Conservation (phyloP, 805 yeast species). For the Kluyveromyces siamensis region DNA sequence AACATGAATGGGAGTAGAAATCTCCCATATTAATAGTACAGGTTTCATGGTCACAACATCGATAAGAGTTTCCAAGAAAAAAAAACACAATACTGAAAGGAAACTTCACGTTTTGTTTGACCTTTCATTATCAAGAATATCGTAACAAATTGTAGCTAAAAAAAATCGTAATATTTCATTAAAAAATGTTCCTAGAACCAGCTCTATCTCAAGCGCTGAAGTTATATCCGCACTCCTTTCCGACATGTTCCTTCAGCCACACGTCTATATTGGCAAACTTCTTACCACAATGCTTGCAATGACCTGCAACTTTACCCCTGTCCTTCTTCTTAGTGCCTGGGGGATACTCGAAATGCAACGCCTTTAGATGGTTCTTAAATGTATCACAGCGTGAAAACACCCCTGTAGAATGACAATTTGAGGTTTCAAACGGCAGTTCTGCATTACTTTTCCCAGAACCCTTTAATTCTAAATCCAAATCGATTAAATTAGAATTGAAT, state of each 20-base stretch:
- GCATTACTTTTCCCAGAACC: slow-evolving; percentile 16
- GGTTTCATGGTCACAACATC: no score
- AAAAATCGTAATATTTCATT: no score
- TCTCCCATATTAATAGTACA: no score
- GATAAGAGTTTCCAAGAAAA: no score
- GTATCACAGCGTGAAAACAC: slow-evolving; percentile 86
- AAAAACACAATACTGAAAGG: no score
- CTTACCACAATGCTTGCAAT: slow-evolving; percentile 68
- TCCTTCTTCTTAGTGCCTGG: slow-evolving; percentile 75
- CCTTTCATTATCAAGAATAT: no score
- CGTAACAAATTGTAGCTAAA: no score
- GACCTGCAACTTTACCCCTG: slow-evolving; percentile 58
- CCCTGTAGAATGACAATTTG: slow-evolving; percentile 69
- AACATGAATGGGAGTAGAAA: no score
- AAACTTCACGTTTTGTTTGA: no score
- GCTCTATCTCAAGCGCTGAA: not conserved
- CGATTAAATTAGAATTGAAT: slow-evolving; percentile 31
- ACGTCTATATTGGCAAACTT: slow-evolving; percentile 61
- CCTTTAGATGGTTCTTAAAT: slow-evolving; percentile 81
- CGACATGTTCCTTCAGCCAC: slow-evolving; percentile 75
- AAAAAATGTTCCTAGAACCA: no score
- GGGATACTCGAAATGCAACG: slow-evolving; percentile 84
- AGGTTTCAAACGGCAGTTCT: slow-evolving; percentile 19
- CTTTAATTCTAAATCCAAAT: slow-evolving; percentile 24
- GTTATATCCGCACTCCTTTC: slow-evolving; percentile 23